phyloP scores from a whole-genome alignment of 2,329 filamentous ascomycete genomes.

The Hypoxylon sp. region DNA sequence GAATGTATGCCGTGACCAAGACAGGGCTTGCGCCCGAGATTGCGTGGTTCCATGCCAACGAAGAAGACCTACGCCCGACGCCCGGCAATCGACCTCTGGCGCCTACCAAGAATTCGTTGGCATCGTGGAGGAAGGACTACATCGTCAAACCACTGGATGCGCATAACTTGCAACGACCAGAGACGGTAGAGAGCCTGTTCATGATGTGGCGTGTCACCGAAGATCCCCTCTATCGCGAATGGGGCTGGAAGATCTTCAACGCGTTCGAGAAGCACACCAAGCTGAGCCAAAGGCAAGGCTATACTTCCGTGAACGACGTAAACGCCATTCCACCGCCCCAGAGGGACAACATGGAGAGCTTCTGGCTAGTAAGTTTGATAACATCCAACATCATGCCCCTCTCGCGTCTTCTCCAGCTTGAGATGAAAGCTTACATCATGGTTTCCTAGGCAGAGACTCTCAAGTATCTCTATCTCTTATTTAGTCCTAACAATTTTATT shows the following conservation, averaged over 20 bases:
- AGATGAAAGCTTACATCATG: conserved; percentile 16
- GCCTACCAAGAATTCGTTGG: conserved; percentile 62
- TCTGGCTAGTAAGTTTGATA: conserved; percentile 44
- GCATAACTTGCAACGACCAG: conserved; percentile 92
- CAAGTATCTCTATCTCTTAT: conserved; percentile 13
- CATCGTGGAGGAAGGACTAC: conserved; percentile 80
- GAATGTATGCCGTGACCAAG: conserved; percentile 87
- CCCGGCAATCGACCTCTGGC: conserved; percentile 60
- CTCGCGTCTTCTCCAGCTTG: background rate
- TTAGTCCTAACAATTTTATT: conserved; percentile 10
- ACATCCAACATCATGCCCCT: background rate
- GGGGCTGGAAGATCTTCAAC: conserved; percentile 98
- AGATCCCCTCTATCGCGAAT: conserved; percentile 85
- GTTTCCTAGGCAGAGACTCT: conserved; percentile 8
- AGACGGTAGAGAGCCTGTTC: conserved; percentile 91
- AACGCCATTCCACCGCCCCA: conserved; percentile 38
- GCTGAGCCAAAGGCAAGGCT: conserved; percentile 30
- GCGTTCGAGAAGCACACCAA: conserved; percentile 75
- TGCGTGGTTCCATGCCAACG: conserved; percentile 81
- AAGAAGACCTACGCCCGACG: conserved; percentile 70
- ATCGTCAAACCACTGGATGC: conserved; percentile 78
- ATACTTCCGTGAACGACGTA: conserved; percentile 43
- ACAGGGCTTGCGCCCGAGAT: conserved; percentile 93
- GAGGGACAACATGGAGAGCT: conserved; percentile 48
- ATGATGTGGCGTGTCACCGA: conserved; percentile 98